Conservation (phyloP, 495 filamentous ascomycete species). For the Penicillium goetzii region DNA sequence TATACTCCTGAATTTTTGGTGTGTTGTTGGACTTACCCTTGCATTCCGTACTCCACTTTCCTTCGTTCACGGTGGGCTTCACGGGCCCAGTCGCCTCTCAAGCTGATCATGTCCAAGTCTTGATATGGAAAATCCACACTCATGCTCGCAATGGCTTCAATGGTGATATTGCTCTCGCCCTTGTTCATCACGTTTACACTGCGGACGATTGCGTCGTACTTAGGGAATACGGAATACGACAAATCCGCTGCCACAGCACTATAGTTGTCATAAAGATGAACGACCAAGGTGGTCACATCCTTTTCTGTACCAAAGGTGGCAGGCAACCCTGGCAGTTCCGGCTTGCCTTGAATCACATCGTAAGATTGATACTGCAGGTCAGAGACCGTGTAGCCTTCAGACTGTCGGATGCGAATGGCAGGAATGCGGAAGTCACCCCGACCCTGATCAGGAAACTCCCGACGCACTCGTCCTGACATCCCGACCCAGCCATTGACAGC, state of each 20-base stretch:
- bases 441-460: slow-evolving; percentile 60
- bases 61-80: slow-evolving; percentile 47
- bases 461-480: slow-evolving; percentile 47
- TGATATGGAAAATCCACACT: slow-evolving; percentile 57
- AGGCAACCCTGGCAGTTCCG: slow-evolving; percentile 49
- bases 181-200: slow-evolving; percentile 57
- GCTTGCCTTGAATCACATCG: slow-evolving; percentile 49
- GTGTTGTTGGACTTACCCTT: slow-evolving; percentile 27
- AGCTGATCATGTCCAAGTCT: slow-evolving; percentile 57
- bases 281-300: slow-evolving; percentile 55
- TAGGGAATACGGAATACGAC: slow-evolving; percentile 58
- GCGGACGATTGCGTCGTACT: slow-evolving; percentile 55
- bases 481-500: slow-evolving; percentile 52
- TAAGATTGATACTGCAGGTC: slow-evolving; percentile 52
- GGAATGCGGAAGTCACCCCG: slow-evolving; percentile 58
- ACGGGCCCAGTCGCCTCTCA: slow-evolving; percentile 57
- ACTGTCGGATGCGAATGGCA: slow-evolving; percentile 55
- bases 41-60: slow-evolving; percentile 41
- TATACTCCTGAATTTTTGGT: not conserved
- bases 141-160: slow-evolving; percentile 55
- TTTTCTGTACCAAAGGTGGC: slow-evolving; percentile 51
- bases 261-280: slow-evolving; percentile 55
- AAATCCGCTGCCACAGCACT: slow-evolving; percentile 53
- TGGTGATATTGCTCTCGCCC: slow-evolving; percentile 46
- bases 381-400: slow-evolving; percentile 54